Conservation (phyloP, 2,329 filamentous ascomycete species). For the Xylariales sp. region DNA sequence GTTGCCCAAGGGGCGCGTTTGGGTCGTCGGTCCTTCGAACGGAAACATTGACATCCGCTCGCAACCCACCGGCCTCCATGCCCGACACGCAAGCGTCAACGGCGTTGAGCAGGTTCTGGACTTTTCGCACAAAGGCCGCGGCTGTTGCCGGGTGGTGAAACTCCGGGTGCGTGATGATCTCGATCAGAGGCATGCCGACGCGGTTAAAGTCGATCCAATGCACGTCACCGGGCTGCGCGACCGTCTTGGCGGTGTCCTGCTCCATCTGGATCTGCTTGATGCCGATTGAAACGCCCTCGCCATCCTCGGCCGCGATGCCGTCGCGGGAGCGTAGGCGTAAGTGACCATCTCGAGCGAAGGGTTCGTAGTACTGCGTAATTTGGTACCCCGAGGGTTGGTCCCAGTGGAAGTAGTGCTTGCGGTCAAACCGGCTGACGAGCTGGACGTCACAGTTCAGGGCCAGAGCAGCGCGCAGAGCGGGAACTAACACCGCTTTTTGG, state of each 20-base stretch:
- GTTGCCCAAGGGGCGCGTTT: constrained; percentile 72
- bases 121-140: constrained; percentile 87
- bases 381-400: constrained; percentile 97
- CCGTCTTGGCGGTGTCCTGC: constrained; percentile 96
- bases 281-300: constrained; percentile 75
- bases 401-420: constrained; percentile 99
- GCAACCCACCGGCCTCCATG: constrained; percentile 91
- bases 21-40: constrained; percentile 70
- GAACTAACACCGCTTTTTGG: constrained; percentile 83
- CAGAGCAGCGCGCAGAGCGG: constrained; percentile 89
- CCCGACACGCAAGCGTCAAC: constrained; percentile 89
- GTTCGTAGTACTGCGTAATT: constrained; percentile 93
- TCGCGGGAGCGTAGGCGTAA: constrained; percentile 80
- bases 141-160: constrained; percentile 90
- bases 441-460: constrained; percentile 85
- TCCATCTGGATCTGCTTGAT: constrained; percentile 98
- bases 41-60: constrained; percentile 96
- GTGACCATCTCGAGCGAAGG: constrained; percentile 75
- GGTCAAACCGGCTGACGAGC: constrained; percentile 83
- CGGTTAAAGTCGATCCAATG: constrained; percentile 94
- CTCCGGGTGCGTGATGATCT: constrained; percentile 92
- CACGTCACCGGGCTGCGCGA: constrained; percentile 77
- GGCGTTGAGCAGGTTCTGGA: constrained; percentile 81
- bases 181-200: constrained; percentile 88
- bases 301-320: constrained; percentile 81